Evolutionary conservation across 768 basidiomycete species (phyloP).

Genomic region (Vishniacozyma victoriae): DNA sequence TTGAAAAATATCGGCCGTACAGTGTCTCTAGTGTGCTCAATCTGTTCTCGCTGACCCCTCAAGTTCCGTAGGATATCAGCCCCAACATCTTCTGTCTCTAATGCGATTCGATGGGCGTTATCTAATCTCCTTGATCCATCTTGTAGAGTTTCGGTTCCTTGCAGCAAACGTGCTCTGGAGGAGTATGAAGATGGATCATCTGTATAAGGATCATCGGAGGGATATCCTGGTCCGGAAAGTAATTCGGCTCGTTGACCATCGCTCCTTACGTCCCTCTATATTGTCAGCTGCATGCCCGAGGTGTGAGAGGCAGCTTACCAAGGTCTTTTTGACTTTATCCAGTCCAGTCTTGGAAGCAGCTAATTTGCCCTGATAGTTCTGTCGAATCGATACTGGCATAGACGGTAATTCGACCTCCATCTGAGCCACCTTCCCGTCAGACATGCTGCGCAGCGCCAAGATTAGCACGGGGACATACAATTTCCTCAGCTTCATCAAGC

Average conservation of each 20-base stretch:
- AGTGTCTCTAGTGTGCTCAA: conserved; percentile 84
- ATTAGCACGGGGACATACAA: conserved; percentile 54
- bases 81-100: conserved; percentile 95
- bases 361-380: conserved; percentile 70
- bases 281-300: neutral
- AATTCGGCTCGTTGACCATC: conserved; percentile 70
- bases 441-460: neutral
- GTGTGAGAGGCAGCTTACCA: conserved; percentile 44
- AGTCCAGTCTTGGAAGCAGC: conserved; percentile 69
- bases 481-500: conserved; percentile 95
- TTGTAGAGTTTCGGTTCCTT: conserved; percentile 69
- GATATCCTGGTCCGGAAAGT: conserved; percentile 51
- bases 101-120: conserved; percentile 82
- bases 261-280: conserved; percentile 62
- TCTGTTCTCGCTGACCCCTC: conserved; percentile 82
- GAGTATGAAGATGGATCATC: conserved; percentile 54
- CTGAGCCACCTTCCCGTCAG: conserved; percentile 70
- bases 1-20: conserved; percentile 52
- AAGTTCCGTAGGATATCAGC: conserved; percentile 84
- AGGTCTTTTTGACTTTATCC: conserved; percentile 66
- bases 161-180: conserved; percentile 63
- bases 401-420: conserved; percentile 98
- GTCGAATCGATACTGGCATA: conserved; percentile 76
- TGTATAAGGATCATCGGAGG: conserved; percentile 61
- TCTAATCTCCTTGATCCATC: conserved; percentile 74